Conservation (phyloP, 306 rosid genomes). For the Erythrophleum fordii region DNA sequence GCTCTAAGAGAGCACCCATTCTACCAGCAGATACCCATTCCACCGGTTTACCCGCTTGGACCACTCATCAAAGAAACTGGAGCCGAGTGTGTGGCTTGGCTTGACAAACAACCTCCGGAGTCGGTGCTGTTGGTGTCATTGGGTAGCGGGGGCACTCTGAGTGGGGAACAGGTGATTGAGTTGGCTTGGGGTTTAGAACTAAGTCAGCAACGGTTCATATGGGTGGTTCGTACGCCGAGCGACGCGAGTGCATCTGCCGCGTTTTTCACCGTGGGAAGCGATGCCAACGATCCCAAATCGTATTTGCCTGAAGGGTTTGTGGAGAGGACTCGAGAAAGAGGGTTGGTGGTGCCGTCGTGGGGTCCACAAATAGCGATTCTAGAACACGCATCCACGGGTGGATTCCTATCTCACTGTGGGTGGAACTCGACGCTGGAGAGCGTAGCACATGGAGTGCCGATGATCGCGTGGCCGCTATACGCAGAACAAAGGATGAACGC, state of each 20-base stretch:
- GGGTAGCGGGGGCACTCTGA: slow-evolving; percentile 52
- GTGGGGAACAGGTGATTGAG: slow-evolving; percentile 40
- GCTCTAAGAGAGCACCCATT: slow-evolving; percentile 48
- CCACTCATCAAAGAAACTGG: slow-evolving; percentile 44
- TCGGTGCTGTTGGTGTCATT: slow-evolving; percentile 48
- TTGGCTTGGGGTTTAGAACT: slow-evolving; percentile 54
- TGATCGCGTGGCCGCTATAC: slow-evolving; percentile 61
- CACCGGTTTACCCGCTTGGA: slow-evolving; percentile 43
- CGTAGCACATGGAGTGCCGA: slow-evolving; percentile 47
- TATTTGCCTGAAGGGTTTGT: slow-evolving; percentile 53
- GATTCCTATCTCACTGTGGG: slow-evolving; percentile 59
- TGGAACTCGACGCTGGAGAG: slow-evolving; percentile 69
- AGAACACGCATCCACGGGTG: slow-evolving; percentile 44
- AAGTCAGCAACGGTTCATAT: slow-evolving; percentile 51
- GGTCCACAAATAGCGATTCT: slow-evolving; percentile 45
- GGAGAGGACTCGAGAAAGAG: slow-evolving; percentile 40
- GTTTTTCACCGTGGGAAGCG: slow-evolving; percentile 40
- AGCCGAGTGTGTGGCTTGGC: slow-evolving; percentile 45
- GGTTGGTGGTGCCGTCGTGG: slow-evolving; percentile 49
- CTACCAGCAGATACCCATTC: slow-evolving; percentile 34
- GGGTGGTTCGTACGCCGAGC: slow-evolving; percentile 48
- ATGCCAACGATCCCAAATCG: slow-evolving; percentile 1
- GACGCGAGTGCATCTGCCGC: background rate
- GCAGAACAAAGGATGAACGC: slow-evolving; percentile 61
- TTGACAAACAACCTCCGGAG: slow-evolving; percentile 42